These are phyloP conservation scores for Penicillium parvum DNA, from an alignment of 495 filamentous ascomycete species.

Conservation along the genomic window DNA sequence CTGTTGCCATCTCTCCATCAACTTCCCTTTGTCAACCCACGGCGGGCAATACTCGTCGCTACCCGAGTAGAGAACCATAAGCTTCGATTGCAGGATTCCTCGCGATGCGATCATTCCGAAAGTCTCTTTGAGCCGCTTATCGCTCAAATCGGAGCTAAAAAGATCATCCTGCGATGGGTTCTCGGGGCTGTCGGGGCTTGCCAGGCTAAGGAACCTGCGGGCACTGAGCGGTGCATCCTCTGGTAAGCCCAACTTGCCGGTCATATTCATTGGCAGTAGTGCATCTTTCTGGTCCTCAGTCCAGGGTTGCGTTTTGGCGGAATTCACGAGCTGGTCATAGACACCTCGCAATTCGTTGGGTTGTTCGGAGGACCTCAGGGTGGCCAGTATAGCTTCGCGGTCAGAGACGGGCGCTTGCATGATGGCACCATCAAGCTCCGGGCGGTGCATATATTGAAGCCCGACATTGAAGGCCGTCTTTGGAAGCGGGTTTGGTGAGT, in stretches of 20 bases:
- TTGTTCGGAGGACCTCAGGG: slow-evolving; percentile 15
- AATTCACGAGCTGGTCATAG: slow-evolving; percentile 47
- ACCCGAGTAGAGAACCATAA: slow-evolving; percentile 60
- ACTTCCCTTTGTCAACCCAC: slow-evolving; percentile 55
- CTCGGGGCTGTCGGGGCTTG: slow-evolving; percentile 49
- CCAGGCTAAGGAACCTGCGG: slow-evolving; percentile 62
- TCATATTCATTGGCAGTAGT: slow-evolving; percentile 51
- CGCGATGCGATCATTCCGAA: slow-evolving; percentile 60
- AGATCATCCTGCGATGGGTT: slow-evolving; percentile 74
- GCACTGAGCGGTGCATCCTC: slow-evolving; percentile 51
- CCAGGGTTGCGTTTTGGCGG: slow-evolving; percentile 42
- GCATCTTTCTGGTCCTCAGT: slow-evolving; percentile 48
- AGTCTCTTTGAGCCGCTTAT: slow-evolving; percentile 51
- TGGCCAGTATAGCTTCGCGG: slow-evolving; percentile 56
- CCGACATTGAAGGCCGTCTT: slow-evolving; percentile 20
- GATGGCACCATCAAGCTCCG: slow-evolving; percentile 69
- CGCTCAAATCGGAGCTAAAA: slow-evolving; percentile 74
- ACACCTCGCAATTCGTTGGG: slow-evolving; percentile 29
- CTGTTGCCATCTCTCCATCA: slow-evolving; percentile 64
- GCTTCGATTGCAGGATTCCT: slow-evolving; percentile 48
- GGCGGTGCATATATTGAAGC: slow-evolving; percentile 26
- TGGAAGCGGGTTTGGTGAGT: slow-evolving; percentile 30
- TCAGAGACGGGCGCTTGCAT: slow-evolving; percentile 80
- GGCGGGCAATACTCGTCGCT: slow-evolving; percentile 67
- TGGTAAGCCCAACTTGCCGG: slow-evolving; percentile 44